Percentiles rank a stretch among this genome's conserved stretches.
phyloP scores from a whole-genome alignment of 371 early-diverging fungal species.

The Mortierella sp. region DNA sequence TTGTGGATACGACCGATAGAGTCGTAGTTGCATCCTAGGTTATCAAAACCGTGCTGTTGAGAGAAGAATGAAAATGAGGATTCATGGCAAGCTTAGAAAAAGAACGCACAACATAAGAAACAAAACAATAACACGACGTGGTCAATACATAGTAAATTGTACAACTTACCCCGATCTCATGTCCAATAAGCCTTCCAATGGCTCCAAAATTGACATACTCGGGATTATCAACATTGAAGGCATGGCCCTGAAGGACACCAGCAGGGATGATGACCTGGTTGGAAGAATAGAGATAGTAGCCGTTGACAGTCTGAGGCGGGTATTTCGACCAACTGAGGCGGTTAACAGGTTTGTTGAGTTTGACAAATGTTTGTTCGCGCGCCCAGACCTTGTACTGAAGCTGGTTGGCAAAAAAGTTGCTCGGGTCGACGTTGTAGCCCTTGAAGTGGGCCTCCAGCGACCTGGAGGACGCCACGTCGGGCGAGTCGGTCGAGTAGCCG shows the following conservation, averaged over 20 bases:
- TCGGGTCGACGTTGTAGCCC: slow-evolving; percentile 25
- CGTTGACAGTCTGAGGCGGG: slow-evolving; percentile 73
- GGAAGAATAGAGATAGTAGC: slow-evolving; percentile 62
- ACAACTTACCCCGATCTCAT: slow-evolving; percentile 66
- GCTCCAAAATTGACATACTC: slow-evolving; percentile 70
- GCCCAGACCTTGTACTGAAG: slow-evolving; percentile 43
- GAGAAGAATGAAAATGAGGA: neutral
- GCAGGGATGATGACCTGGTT: slow-evolving; percentile 73
- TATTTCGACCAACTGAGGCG: slow-evolving; percentile 58
- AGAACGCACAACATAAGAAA: neutral
- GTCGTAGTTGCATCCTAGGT: slow-evolving; percentile 24
- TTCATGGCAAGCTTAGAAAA: neutral
- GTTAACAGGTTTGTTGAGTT: slow-evolving; percentile 42
- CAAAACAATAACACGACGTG: slow-evolving; percentile 55
- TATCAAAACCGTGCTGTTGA: slow-evolving; percentile 9
- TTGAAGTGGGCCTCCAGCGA: slow-evolving; percentile 61
- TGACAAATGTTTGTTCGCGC: slow-evolving; percentile 10
- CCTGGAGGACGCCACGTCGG: slow-evolving; percentile 49
- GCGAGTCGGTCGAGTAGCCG: slow-evolving; percentile 57
- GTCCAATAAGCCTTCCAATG: slow-evolving; percentile 68
- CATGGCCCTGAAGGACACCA: slow-evolving; percentile 66
- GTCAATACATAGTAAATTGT: no score
- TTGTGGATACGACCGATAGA: slow-evolving; percentile 9
- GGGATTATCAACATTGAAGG: slow-evolving; percentile 59
- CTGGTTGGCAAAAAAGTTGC: slow-evolving; percentile 59